These are phyloP conservation scores for Kwoniella bestiolae DNA, from an alignment of 768 basidiomycete genomes.

Conservation along the genomic window DNA sequence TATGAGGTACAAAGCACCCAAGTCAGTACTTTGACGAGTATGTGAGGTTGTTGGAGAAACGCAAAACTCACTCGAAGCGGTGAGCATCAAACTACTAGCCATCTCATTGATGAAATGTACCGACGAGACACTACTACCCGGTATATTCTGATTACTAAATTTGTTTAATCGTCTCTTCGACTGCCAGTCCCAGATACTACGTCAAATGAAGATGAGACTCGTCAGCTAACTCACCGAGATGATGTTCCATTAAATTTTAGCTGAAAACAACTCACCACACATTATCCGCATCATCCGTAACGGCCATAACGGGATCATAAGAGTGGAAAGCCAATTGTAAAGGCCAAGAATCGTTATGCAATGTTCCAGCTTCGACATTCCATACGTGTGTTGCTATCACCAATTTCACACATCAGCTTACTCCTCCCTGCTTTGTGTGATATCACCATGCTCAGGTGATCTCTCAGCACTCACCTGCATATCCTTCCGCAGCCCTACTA, in stretches of 20 bases:
- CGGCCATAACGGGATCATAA: slow-evolving; percentile 83
- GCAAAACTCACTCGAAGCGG: slow-evolving; percentile 81
- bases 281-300: slow-evolving; percentile 83
- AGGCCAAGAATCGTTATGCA: slow-evolving; percentile 58
- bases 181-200: slow-evolving; percentile 94
- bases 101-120: slow-evolving; percentile 95
- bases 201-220: not conserved
- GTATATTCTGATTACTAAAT: slow-evolving; percentile 87
- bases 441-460: not conserved
- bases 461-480: slow-evolving; percentile 67
- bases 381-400: slow-evolving; percentile 52
- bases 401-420: not conserved
- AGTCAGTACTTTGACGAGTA: too few relatives aligned
- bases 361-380: slow-evolving; percentile 57
- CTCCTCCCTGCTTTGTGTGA: too few relatives aligned
- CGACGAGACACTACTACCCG: slow-evolving; percentile 80
- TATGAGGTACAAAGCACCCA: slow-evolving; percentile 53
- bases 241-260: not conserved
- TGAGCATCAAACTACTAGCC: slow-evolving; percentile 84
- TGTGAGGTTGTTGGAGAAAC: too few relatives aligned
- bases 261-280: slow-evolving; percentile 66
- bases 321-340: slow-evolving; percentile 80
- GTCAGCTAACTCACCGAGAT: slow-evolving; percentile 29
- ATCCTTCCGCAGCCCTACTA: slow-evolving; percentile 70
- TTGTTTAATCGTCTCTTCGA: slow-evolving; percentile 73